A percentile compares a stretch with the other conserved stretches of the same genome.
phyloP scores from a whole-genome alignment of 2,329 filamentous ascomycete species.

The Penicillium occitanis region DNA sequence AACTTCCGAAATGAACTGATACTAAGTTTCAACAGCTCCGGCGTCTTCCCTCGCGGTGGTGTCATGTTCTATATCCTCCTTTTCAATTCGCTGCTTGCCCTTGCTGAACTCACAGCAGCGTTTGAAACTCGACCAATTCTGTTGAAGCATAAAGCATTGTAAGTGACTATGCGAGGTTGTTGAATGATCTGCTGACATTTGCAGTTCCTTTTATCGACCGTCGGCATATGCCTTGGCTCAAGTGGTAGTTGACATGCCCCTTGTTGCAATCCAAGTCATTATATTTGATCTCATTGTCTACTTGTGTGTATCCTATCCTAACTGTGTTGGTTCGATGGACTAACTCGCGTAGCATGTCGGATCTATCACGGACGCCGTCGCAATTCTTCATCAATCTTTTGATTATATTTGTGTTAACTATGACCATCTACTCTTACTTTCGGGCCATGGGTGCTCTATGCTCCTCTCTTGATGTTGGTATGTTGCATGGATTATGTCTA shows the following conservation, averaged over 20 bases:
- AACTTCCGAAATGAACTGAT: not conserved
- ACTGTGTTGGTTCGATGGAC: constrained; percentile 8
- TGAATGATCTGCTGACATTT: constrained; percentile 1
- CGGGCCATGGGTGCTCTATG: constrained; percentile 51
- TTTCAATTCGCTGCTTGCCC: constrained; percentile 62
- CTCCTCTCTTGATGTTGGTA: constrained; percentile 51
- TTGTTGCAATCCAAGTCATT: constrained; percentile 58
- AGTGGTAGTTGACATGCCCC: constrained; percentile 58
- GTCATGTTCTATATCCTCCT: constrained; percentile 63
- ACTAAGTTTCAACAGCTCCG: constrained; percentile 37
- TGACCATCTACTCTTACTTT: constrained; percentile 58
- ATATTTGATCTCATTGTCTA: constrained; percentile 63
- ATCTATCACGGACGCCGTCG: constrained; percentile 56
- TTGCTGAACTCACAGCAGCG: constrained; percentile 61
- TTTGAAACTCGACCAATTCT: constrained; percentile 65
- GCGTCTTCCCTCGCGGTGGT: constrained; percentile 61
- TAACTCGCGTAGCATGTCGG: constrained; percentile 48
- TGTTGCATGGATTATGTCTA: constrained; percentile 20
- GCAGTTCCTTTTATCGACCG: constrained; percentile 62
- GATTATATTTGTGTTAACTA: constrained; percentile 55
- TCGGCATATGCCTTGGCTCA: constrained; percentile 60
- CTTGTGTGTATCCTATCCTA: constrained; percentile 41
- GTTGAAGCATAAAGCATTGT: constrained; percentile 68
- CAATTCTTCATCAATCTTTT: constrained; percentile 64
- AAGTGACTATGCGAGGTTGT: constrained; percentile 20